Evolutionary conservation across 257 asterid genomes (phyloP).

Genomic region (Orobanche coerulescens): DNA sequence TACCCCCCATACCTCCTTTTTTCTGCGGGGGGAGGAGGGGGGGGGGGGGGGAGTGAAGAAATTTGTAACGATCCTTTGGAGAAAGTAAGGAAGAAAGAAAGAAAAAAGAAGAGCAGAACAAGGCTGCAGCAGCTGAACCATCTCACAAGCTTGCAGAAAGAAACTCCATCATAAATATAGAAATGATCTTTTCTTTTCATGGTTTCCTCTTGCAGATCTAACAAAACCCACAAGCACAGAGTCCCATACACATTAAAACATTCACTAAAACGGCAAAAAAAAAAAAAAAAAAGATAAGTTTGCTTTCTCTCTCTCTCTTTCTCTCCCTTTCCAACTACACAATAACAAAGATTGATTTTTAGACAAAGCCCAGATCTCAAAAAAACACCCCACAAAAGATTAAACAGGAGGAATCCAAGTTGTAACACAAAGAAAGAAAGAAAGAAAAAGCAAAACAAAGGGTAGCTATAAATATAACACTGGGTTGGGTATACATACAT

Average conservation of each 20-base stretch:
- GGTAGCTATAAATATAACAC: neutral
- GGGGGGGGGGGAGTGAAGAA: too few relatives aligned
- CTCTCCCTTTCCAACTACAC: neutral
- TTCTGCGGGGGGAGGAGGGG: too few relatives aligned
- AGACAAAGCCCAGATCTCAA: constrained; percentile 30
- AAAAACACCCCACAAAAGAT: constrained; percentile 1
- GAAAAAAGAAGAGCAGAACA: constrained; percentile 25
- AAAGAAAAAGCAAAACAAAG: neutral
- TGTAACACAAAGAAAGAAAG: neutral
- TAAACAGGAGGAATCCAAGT: constrained; percentile 10
- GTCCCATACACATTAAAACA: constrained; percentile 40
- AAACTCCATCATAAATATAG: constrained; percentile 41
- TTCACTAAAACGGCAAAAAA: constrained; percentile 70
- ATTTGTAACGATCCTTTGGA: too few relatives aligned
- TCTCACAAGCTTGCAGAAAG: constrained; percentile 27
- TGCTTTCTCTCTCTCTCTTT: constrained; percentile 14
- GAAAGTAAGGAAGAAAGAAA: too few relatives aligned
- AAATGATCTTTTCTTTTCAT: constrained; percentile 61
- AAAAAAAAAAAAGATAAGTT: constrained; percentile 27
- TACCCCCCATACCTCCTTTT: too few relatives aligned
- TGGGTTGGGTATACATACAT: constrained; percentile 12
- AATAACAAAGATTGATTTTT: constrained; percentile 29
- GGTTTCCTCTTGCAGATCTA: constrained; percentile 98
- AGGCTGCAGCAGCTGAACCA: constrained; percentile 29
- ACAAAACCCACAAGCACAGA: constrained; percentile 63